A percentile compares a stretch with the other conserved stretches of the same genome.
Conservation (phyloP, 2,329 filamentous ascomycete species). For the Cercospora sesami region DNA sequence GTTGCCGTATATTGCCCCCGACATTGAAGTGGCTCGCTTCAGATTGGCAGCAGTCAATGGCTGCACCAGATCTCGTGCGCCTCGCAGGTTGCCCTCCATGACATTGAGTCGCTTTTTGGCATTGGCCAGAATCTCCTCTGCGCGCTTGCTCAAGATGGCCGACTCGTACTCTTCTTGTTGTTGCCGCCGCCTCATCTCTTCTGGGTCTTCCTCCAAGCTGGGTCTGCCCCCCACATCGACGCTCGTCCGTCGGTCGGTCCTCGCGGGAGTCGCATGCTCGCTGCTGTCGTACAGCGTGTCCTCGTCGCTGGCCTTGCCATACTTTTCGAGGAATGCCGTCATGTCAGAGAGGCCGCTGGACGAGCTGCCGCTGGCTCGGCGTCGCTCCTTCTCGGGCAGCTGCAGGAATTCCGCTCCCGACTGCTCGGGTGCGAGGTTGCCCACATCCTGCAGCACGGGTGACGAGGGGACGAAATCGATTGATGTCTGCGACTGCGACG, state of each 20-base stretch:
- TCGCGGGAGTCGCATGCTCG: slow-evolving; percentile 14
- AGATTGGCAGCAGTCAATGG: slow-evolving; percentile 42
- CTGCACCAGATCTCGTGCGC: slow-evolving; percentile 60
- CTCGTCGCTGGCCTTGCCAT: slow-evolving; percentile 30
- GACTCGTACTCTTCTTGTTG: slow-evolving; percentile 64
- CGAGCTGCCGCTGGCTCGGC: slow-evolving; percentile 41
- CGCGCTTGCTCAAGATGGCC: slow-evolving; percentile 73
- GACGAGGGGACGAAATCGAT: slow-evolving; percentile 32
- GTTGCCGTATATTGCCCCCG: slow-evolving; percentile 22
- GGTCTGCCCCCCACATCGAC: slow-evolving; percentile 2
- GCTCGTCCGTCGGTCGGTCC: slow-evolving; percentile 8
- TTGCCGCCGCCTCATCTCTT: slow-evolving; percentile 39
- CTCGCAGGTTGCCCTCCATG: slow-evolving; percentile 87
- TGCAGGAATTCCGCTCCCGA: slow-evolving; percentile 17
- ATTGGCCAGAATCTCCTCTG: slow-evolving; percentile 88
- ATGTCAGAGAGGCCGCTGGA: slow-evolving; percentile 47
- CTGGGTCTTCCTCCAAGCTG: slow-evolving; percentile 25
- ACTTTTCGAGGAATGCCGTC: slow-evolving; percentile 37
- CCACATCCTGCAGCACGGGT: slow-evolving; percentile 36
- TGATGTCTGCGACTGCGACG: slow-evolving; percentile 18
- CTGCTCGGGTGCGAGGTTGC: slow-evolving; percentile 32
- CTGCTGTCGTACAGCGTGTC: slow-evolving; percentile 25
- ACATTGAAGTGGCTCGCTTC: slow-evolving; percentile 40
- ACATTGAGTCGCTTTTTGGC: slow-evolving; percentile 86
- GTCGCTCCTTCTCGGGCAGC: slow-evolving; percentile 31